Base-by-base conservation (phyloP, 164 flowering plant species). In the Tetrastigma voinierianum region DNA sequence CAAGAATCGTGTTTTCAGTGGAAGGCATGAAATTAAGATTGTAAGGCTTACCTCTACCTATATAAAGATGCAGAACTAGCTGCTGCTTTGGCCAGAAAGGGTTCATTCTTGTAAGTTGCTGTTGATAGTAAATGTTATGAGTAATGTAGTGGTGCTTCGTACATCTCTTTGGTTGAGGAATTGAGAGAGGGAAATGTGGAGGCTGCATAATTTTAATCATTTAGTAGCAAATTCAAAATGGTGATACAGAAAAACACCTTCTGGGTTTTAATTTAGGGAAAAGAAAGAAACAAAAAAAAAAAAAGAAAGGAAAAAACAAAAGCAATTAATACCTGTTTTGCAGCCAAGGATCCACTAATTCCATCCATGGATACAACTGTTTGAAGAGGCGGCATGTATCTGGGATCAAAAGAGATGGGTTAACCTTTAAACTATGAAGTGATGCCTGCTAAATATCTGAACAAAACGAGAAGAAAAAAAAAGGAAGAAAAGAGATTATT, bases 131-230 rank as follows among this genome's bases (percentile, higher is more conserved):
- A 20, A 85, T 83, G 67, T 74, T 79, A 18, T 65, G 69, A 61
- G 89, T 87, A 63, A 85, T 80, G 70, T 73, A 72, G 24, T 67
- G 71, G 70, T 85, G 89, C 13, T 79, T 78, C 19, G 77, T 69
- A 62, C 89, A 81, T 67, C 81, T 80, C 67, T 80, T 81, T 9
- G 77, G 78, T 43, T 82, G 77, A 46, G 80, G 77, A 47, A 71
- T 78, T 15, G 83, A 69, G 57, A 72, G 59, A 59, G 64, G 45
- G 69, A 70, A 68, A 23, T 32, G 67, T 32, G 81, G 70, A 59
- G 59, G 55, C 86, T 84, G 82, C 74, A 72, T 3, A n/a, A 46
- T 62, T 24, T 47, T 24, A 45, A 49, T 18, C 24, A 53, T 9
- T 17, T 19, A 54, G 67, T 15, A 32, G 32, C 46, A 44, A 70